Percentiles rank a stretch among this genome's conserved stretches.
Conservation (phyloP, 2,329 filamentous ascomycete genomes). For the Corynespora cassiicola region DNA sequence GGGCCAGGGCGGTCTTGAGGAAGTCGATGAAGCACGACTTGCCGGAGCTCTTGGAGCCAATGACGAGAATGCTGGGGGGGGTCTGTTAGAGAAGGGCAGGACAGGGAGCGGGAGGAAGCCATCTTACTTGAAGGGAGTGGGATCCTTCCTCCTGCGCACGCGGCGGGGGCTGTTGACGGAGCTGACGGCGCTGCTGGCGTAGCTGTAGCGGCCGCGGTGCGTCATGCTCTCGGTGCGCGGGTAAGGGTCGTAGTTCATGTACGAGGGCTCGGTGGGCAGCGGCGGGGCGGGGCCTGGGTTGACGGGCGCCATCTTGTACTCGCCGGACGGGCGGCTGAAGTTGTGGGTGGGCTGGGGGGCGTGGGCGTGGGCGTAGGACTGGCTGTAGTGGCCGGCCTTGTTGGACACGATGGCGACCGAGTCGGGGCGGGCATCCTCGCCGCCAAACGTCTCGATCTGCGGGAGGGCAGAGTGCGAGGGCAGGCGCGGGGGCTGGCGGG, state of each 20-base stretch:
- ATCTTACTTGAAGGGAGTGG: constrained; percentile 96
- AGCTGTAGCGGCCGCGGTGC: constrained; percentile 93
- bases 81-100: constrained; percentile 16
- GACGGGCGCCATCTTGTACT: constrained; percentile 46
- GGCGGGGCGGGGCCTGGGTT: constrained; percentile 52
- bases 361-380: constrained; percentile 20
- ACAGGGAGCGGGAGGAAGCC: not conserved
- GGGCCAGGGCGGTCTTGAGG: constrained; percentile 81
- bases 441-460: constrained; percentile 65
- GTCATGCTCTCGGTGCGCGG: constrained; percentile 93
- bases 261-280: constrained; percentile 55
- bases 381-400: constrained; percentile 52
- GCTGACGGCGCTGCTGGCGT: constrained; percentile 89
- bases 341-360: too few species aligned
- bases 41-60: constrained; percentile 85
- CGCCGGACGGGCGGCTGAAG: constrained; percentile 45
- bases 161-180: constrained; percentile 91
- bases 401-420: constrained; percentile 67
- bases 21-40: constrained; percentile 98
- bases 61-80: constrained; percentile 76
- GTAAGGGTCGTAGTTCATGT: constrained; percentile 75
- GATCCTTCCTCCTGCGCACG: constrained; percentile 93
- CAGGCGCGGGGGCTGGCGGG: constrained; percentile 66
- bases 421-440: constrained; percentile 68
- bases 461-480: constrained; percentile 55